Base-by-base conservation (phyloP, 2,329 filamentous ascomycete genomes). In the Neoascochyta sp. region DNA sequence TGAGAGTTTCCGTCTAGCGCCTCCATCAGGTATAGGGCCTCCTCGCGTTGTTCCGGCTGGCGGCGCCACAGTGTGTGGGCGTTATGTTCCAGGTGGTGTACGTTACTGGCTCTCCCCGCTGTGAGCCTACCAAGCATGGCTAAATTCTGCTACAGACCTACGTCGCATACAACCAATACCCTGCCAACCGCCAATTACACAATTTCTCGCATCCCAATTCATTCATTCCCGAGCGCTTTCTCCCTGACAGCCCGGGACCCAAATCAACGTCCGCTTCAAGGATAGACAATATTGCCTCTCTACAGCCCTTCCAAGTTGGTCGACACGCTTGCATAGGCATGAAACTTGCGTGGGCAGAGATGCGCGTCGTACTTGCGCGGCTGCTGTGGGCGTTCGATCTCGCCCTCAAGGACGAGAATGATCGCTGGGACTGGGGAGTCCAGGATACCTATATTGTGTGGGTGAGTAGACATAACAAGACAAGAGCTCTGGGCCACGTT, bases 321-420 rank as follows among this genome's bases (percentile, higher is more conserved):
- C 36, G 54, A 12, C 43, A 57, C 20, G 43, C 30, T 7, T 62
- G 57, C 22, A 40, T 58, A 6, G 57, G 57, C 0, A 31, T 45
- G 36, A 48, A 43, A 9, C 13, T 54, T 9, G 59, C 60, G 1
- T 60, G 54, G 23, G 48, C 43, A 1, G 54, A 60, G 27, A 57
- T 62, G 52, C 42, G 54, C 3, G 23, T 69, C 3, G 58, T 65
- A 3, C 34, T 70, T 12, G 52, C 65, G 3, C 63, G 62, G 33
- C 21, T 69, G 17, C 17, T 68, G 4, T 69, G 50, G 45, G 47
- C 50, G 1, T 70, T 68, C 32, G 62, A 70, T 41, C 9, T 55
- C 1, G 15, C 3, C 3, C 9, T 45, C 11, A 41, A 22, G 7
- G 32, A 50, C 17, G 25, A 36, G 15, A 13, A 20, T 1, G 38